Base-by-base conservation (phyloP, 352 stramenopile genomes). In the Phytophthora nicotianae region DNA sequence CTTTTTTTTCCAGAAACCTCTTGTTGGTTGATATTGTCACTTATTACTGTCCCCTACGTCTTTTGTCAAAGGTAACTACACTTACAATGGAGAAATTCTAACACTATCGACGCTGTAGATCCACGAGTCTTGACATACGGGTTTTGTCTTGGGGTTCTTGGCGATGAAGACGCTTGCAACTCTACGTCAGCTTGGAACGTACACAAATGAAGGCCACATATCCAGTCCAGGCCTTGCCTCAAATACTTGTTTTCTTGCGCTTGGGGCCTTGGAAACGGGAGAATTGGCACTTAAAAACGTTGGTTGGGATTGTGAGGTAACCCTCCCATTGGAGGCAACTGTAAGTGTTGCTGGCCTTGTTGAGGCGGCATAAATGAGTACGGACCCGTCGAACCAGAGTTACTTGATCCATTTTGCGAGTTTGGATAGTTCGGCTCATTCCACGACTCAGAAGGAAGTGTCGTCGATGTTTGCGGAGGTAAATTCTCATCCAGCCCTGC, bases 401-500 rank as follows among this genome's bases (percentile, higher is more conserved):
- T 41, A 19, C 13, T 37, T 37, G 35, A 19, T 2, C 48, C 58
- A 10, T 70, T 65, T 53, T 70, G 58, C 20, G 53, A 46, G n/a
- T 55, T 32, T 27, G 23, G 14, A 27, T 64, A 74, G 10, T 11
- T 64, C 11, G 69, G 21, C 23, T 65, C 68, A 56, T 62, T 51
- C 68, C 72, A 77, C 5, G 50, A 63, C 26, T 65, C 65, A 5
- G 69, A 61, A 20, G 49, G 20, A 19, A 75, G 42, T 19, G 64
- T 54, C 40, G 69, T 61, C 3, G 70, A 71, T 5, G 53, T 65
- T 59, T 81, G 73, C 13, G 62, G 43, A 6, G 73, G 47, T 11
- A 88, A 26, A 49, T 74, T 71, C 3, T 88, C 79, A 19, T 89
- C 77, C 37, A 89, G 33, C 9, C 61, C 77, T 0, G 77, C 77